Evolutionary conservation across 495 filamentous ascomycete species (phyloP), one percentile per base, ranked within the genome.

Genomic region (Stereocaulon alpinum): DNA sequence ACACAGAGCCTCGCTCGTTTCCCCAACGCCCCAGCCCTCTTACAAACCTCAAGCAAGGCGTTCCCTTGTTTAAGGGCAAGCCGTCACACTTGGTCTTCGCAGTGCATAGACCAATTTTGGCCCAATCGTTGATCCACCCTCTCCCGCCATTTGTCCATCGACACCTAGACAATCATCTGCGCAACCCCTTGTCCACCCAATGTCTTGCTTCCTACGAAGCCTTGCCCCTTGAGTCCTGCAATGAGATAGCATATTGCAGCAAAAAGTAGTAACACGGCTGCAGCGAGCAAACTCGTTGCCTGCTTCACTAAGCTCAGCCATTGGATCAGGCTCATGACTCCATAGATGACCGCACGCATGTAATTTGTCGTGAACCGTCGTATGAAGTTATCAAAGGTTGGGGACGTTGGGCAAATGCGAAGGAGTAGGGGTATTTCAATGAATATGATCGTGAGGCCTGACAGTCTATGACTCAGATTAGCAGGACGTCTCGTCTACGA

Each of bases 141-240:
- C 49, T 6, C 5, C 40, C 45, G 15, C 11, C 27, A 10, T n/a
- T 27, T n/a, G 20, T 22, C 24, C n/a, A 32, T 41, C 12, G 48
- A 11, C 55, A 37, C 7, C 44, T 78, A 96, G 70, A 98, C 91
- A 75, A 99, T 97, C 94, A 97, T 96, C 77, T 96, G 92, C 61
- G 91, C 92, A 63, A 97, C 83, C 20, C 94, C 93, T 62, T 88
- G 86, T 43, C 93, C 93, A 61, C 93, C 93, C 59, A 99, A 75
- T 22, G 94, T 97, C 84, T 97, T 97, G 78, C 91, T 96, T 37
- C 90, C 87, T 56, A 94, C 82, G 71, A 99, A 99, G 29, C 86
- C 89, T 75, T 99, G 93, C 55, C 86, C 89, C 80, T 87, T 96
- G 64, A 96, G 48, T 34, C 80, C 93, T 17, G 93, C 93, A 50